Evolutionary conservation across 768 basidiomycete species (phyloP), one percentile per base, ranked within the genome.

Genomic region (Dioszegia crocea): DNA sequence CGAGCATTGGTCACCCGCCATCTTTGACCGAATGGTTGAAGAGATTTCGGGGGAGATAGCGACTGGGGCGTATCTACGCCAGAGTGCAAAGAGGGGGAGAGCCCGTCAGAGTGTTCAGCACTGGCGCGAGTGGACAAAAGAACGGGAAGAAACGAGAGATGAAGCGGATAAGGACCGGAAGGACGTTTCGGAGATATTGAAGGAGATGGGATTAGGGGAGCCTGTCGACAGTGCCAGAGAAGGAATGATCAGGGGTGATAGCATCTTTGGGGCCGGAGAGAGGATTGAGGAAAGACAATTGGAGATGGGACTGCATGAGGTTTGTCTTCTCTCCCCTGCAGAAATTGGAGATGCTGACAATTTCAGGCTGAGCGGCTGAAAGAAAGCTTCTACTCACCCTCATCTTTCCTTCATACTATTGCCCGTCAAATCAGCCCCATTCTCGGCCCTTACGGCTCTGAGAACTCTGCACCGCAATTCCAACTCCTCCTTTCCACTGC

Each of bases 301-400:
- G 19, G 68, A 70, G 46, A 59, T 67, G 30, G 59, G 55, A 24
- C 50, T 70, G 8, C 66, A 57, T 33, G 61, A 67, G 44, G 67
- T 69, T 23, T 57, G 65, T 14, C 14, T 38, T 6, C 3, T 2
- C 5, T 31, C 14, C 39, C 14, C 14, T 10, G 23, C 33, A 14
- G 14, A 33, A 21, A 16, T 10, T 10, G 38, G 4, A 10, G 11
- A 26, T 19, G 24, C 52, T 54, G 19, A 58, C 27, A 16, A 31
- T 6, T 31, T 14, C 46, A 70, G 66, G 66, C 65, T 29, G 64
- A 67, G 51, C 39, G 61, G 24, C 41, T 53, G 11, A 66, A 65
- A 59, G 66, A 67, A 33, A 56, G 59, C 26, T 65, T 70, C 31
- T 67, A 61, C 41, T 60, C 68, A n/a, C 69, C 69, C 3, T 54